Percentiles rank a stretch among this genome's conserved stretches.
Conservation (phyloP, 2,329 filamentous ascomycete genomes). For the Diplocarpon rosae region DNA sequence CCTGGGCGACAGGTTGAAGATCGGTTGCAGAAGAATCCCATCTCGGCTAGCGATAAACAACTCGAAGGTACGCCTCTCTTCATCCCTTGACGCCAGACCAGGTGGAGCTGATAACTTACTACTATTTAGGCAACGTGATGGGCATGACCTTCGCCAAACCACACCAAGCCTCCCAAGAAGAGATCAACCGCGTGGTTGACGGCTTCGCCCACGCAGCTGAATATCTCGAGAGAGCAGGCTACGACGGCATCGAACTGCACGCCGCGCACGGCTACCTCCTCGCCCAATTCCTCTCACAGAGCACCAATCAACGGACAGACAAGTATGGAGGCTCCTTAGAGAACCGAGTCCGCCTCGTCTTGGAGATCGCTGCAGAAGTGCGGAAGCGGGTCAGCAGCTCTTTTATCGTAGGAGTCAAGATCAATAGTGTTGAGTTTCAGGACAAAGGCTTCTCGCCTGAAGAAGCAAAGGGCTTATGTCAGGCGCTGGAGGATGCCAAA, state of each 20-base stretch:
- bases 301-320: constrained; percentile 25
- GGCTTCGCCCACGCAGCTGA: constrained; percentile 51
- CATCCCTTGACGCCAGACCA: no score
- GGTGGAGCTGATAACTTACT: background rate
- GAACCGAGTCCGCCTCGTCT: constrained; percentile 33
- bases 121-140: constrained; percentile 26
- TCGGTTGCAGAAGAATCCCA: constrained; percentile 28
- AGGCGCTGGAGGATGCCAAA: constrained; percentile 35
- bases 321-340: constrained; percentile 25
- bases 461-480: constrained; percentile 44
- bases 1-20: constrained; percentile 37
- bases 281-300: constrained; percentile 24
- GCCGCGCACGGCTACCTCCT: constrained; percentile 26
- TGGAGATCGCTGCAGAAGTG: constrained; percentile 49
- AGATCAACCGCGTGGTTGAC: constrained; percentile 46
- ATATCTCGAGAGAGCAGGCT: constrained; percentile 52
- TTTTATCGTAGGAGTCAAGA: constrained; percentile 43
- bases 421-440: constrained; percentile 48
- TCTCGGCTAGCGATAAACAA: constrained; percentile 32
- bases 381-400: constrained; percentile 29
- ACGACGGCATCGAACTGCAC: constrained; percentile 34
- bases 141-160: constrained; percentile 43
- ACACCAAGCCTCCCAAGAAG: constrained; percentile 39
- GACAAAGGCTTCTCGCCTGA: constrained; percentile 45
- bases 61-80: constrained; percentile 24